Percentiles rank a stretch among this genome's conserved stretches.
Evolutionary conservation across 2,329 filamentous ascomycete genomes (phyloP).

Genomic region (Camillea tinctor): DNA sequence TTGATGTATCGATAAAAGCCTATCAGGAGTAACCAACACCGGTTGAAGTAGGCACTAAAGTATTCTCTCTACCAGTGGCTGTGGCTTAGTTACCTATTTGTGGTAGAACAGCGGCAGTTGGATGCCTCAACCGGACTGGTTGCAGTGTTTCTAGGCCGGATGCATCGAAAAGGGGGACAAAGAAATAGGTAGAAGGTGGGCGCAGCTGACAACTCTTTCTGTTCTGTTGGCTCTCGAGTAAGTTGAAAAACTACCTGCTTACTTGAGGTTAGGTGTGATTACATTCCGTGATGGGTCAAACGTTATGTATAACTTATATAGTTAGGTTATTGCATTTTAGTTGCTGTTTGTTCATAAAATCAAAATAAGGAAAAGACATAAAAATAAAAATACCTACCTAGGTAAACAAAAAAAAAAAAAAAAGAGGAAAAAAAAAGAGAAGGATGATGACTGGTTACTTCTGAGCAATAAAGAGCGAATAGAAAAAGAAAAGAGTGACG

Average conservation of each 20-base stretch:
- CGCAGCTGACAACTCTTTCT: not conserved
- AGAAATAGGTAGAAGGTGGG: not conserved
- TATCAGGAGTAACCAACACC: too few species aligned
- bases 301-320: too few species aligned
- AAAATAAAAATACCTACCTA: too few species aligned
- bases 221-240: not conserved
- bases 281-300: too few species aligned
- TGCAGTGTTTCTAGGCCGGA: not conserved
- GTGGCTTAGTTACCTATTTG: not conserved
- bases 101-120: not conserved
- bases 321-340: too few species aligned
- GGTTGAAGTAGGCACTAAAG: not conserved
- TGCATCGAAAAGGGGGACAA: not conserved
- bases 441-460: not conserved
- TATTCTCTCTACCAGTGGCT: not conserved
- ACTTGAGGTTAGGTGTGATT: too few species aligned
- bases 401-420: too few species aligned
- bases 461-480: not conserved
- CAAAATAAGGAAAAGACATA: too few species aligned
- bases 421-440: too few species aligned
- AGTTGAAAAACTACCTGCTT: too few species aligned
- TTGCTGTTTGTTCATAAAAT: too few species aligned
- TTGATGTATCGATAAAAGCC: too few species aligned
- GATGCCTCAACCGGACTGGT: not conserved
- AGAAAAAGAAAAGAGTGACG: not conserved